Base-by-base conservation (phyloP, 1,139 yeast species). In the Suhomyces bolitotheri region DNA sequence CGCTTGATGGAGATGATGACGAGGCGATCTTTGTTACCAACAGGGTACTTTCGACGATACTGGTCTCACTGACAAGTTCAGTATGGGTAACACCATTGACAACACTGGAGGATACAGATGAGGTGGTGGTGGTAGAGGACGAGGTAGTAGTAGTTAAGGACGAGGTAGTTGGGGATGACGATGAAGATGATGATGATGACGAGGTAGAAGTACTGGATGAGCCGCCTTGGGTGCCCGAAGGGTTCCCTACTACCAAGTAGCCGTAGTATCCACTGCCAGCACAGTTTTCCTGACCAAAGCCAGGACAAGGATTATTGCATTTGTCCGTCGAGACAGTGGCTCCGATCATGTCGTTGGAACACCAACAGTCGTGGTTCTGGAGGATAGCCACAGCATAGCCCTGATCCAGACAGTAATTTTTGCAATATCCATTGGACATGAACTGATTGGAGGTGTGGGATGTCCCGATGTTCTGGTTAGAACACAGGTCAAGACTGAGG, bases 371-470 rank as follows among this genome's bases (percentile, higher is more conserved):
- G 34, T 59, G 48, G 16, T 63, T 66, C 40, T 71, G 81, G 12
- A 80, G 58, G 30, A 82, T 67, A 4, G 80, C 88, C 38, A 71
- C 76, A 2, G 79, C 70, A 49, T 60, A 76, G n/a, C 77, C 80
- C 10, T 46, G 42, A 5, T 34, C 40, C 3, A 41, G 22, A 52
- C 89, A 82, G 25, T 62, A 55, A 37, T 63, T 64, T 5, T 63
- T 52, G 53, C 88, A 82, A 4, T 54, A 55, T 1, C 88, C 88
- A 46, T 72, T 75, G 23, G 83, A 73, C 71, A 78, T 54, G 53
- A 45, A 62, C 36, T 55, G 40, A 33, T 47, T 16, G 21, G 54
- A 47, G 7, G 54, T 38, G 9, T 41, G 41, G 29, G 52, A 53
- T 7, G 63, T 41, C 11, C 59, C 60, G 22, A 74, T 58, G 54